Conservation (phyloP, 2,329 filamentous ascomycete genomes). For the Paecilomyces niveus region DNA sequence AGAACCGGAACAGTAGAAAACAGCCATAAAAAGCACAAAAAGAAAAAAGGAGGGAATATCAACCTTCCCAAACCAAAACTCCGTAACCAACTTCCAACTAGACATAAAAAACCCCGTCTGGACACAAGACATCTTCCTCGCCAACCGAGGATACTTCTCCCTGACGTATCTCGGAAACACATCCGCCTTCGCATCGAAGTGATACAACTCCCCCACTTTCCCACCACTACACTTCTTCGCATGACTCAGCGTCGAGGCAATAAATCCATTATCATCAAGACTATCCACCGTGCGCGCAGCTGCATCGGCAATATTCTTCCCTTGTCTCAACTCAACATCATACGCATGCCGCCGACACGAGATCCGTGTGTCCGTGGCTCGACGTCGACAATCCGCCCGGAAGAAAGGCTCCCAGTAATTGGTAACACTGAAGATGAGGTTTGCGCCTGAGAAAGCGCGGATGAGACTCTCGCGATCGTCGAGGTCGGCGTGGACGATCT, state of each 20-base stretch:
- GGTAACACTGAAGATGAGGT: slow-evolving; percentile 48
- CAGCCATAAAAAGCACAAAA: not conserved
- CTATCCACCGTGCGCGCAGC: slow-evolving; percentile 36
- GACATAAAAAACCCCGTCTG: slow-evolving; percentile 46
- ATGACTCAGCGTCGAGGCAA: slow-evolving; percentile 47
- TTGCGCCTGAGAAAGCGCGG: slow-evolving; percentile 32
- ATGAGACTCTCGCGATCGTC: slow-evolving; percentile 14
- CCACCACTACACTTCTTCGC: slow-evolving; percentile 42
- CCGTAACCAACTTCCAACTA: slow-evolving; percentile 42
- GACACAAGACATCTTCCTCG: slow-evolving; percentile 43
- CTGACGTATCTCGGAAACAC: slow-evolving; percentile 42
- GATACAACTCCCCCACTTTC: slow-evolving; percentile 41
- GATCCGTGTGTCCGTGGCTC: slow-evolving; percentile 33
- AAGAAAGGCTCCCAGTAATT: slow-evolving; percentile 50
- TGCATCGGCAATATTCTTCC: slow-evolving; percentile 50
- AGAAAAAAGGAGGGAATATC: not conserved
- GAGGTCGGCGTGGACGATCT: slow-evolving; percentile 20
- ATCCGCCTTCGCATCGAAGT: slow-evolving; percentile 45
- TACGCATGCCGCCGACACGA: slow-evolving; percentile 41
- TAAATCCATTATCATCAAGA: slow-evolving; percentile 43
- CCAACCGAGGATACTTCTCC: slow-evolving; percentile 37
- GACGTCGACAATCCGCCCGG: slow-evolving; percentile 35
- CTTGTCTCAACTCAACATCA: slow-evolving; percentile 45
- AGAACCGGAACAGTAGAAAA: no score
- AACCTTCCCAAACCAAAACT: slow-evolving; percentile 43